Evolutionary conservation across 208 protist species (phyloP).

Genomic region (Leptomonas seymouri): DNA sequence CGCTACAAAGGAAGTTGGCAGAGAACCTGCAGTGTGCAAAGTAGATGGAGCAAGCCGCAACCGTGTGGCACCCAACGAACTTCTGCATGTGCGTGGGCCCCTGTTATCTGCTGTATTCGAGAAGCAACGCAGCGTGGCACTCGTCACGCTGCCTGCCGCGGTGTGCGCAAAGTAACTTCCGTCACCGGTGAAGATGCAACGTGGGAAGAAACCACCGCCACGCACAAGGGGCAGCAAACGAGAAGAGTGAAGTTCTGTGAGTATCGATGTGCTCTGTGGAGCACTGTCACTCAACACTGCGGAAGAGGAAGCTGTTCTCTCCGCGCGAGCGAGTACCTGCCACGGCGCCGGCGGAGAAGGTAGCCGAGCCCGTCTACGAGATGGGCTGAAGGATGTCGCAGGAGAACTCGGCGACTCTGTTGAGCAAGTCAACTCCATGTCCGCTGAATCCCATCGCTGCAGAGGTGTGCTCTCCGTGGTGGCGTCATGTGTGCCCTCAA

Average conservation of each 20-base stretch:
- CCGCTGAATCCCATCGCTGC: neutral
- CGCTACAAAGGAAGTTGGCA: slow-evolving; percentile 17
- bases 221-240: too few species aligned
- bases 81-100: too few species aligned
- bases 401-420: too few species aligned
- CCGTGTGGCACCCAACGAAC: neutral
- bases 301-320: neutral
- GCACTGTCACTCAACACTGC: too few species aligned
- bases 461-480: too few species aligned
- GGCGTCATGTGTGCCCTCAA: slow-evolving; percentile 32
- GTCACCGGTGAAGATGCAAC: slow-evolving; percentile 23
- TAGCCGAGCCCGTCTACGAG: neutral
- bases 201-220: neutral
- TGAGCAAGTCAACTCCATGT: too few species aligned
- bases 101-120: neutral
- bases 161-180: slow-evolving; percentile 18
- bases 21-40: neutral
- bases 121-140: slow-evolving; percentile 1
- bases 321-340: neutral
- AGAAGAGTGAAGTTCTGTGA: neutral
- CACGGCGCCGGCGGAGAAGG: slow-evolving; percentile 9
- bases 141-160: neutral
- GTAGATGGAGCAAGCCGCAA: neutral
- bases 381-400: neutral
- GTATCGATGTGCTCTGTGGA: too few species aligned